phyloP scores from a whole-genome alignment of 495 filamentous ascomycete genomes.

The Penicillium turbatum region DNA sequence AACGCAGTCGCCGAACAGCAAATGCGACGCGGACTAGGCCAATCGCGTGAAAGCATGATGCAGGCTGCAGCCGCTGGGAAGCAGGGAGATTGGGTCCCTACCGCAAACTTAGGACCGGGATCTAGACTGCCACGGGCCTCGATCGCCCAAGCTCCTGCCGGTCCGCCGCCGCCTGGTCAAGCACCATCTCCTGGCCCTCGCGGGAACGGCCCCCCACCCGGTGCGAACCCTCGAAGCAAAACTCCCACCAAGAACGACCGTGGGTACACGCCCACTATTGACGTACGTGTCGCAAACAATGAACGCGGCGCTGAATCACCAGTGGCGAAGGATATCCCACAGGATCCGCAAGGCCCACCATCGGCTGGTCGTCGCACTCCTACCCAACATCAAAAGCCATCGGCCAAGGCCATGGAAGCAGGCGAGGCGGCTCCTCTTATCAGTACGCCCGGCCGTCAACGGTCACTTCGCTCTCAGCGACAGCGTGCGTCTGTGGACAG shows the following conservation, averaged over 20 bases:
- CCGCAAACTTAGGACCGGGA: constrained; percentile 39
- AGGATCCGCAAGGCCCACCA: constrained; percentile 40
- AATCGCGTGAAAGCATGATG: constrained; percentile 53
- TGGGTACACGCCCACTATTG: constrained; percentile 49
- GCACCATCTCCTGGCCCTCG: constrained; percentile 75
- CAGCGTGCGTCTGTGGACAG: constrained; percentile 45
- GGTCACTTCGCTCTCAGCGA: constrained; percentile 40
- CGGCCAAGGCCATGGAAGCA: constrained; percentile 47
- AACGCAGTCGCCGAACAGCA: constrained; percentile 50
- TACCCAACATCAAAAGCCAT: constrained; percentile 44
- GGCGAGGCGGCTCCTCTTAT: constrained; percentile 47
- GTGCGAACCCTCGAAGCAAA: constrained; percentile 49
- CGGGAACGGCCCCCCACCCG: constrained; percentile 32
- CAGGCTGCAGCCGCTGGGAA: constrained; percentile 23
- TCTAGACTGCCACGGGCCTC: constrained; percentile 69
- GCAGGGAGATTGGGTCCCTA: constrained; percentile 27
- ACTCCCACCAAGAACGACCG: constrained; percentile 55
- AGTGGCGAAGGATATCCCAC: constrained; percentile 45
- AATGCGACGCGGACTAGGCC: constrained; percentile 43
- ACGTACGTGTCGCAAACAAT: constrained; percentile 37
- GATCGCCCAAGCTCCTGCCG: constrained; percentile 65
- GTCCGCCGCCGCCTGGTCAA: constrained; percentile 83
- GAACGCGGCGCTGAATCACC: constrained; percentile 55
- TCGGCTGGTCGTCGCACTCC: constrained; percentile 61
- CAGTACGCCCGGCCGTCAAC: constrained; percentile 39